Evolutionary conservation across 148 eudicot species (phyloP), one percentile per base, ranked within the genome.

Genomic region (Diospyros lotus): DNA sequence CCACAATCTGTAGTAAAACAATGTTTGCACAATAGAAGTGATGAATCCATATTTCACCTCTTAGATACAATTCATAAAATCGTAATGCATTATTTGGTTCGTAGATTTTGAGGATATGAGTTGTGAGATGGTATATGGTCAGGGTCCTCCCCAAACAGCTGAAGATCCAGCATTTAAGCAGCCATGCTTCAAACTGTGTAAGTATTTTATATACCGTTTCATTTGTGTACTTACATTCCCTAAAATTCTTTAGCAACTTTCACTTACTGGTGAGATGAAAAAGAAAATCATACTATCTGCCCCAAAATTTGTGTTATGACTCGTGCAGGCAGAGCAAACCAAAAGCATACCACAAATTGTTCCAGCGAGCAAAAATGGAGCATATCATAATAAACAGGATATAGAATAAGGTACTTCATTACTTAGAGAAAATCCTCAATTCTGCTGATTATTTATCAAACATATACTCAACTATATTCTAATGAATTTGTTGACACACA

Each of bases 51-150:
- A 28, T 28, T 28, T 42, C 8, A 10, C 15, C 46, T 3, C 10
- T 9, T 55, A 13, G 3, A 13, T 15, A 54, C 50, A 41, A 3
- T 66, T 64, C 55, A 43, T 46, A 15, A 40, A 40, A 39, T 17
- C 11, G 5, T 9, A 52, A 59, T 69, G 14, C 48, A 61, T 46
- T 53, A 28, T 64, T 54, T 56, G 2, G 9, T 71, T 66, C 39
- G 48, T 66, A 69, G 98, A 93, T 85, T 93, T 87, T 86, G 98
- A 93, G 69, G 93, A 76, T 52, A 76, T 76, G 79, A 76, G 79
- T 42, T 76, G 79, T 42, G 68, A 76, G 68, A 76, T 76, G 74
- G 62, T 76, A 59, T 76, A 42, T 69, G 79, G 79, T 76, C 73
- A 71, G 42, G 67, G 70, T 52, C 79, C 79, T 42, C 79, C 75